Conservation (phyloP, 106 monocot species). For the Dactylorhiza incarnata region DNA sequence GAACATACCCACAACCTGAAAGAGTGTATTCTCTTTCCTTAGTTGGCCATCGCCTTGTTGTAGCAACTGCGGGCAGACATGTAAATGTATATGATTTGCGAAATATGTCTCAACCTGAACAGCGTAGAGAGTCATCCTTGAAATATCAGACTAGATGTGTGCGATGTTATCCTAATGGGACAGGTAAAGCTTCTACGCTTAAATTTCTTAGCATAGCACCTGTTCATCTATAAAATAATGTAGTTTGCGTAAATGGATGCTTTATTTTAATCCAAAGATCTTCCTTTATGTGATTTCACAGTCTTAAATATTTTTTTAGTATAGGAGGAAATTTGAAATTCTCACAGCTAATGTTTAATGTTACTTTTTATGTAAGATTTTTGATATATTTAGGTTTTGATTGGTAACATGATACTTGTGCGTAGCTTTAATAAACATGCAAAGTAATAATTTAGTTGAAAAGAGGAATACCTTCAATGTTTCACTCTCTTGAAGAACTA, state of each 20-base stretch:
- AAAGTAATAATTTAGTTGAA: too few species aligned
- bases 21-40: conserved; percentile 92
- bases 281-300: too few species aligned
- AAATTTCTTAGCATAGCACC: not conserved
- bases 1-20: conserved; percentile 83
- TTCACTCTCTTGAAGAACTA: too few species aligned
- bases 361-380: too few species aligned
- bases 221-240: not conserved
- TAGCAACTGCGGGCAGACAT: conserved; percentile 96
- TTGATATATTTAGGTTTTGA: too few species aligned
- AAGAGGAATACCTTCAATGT: too few species aligned
- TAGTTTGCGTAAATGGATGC: not conserved
- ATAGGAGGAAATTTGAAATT: too few species aligned
- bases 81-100: conserved; percentile 92
- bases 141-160: conserved; percentile 99
- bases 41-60: conserved; percentile 71
- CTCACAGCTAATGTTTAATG: too few species aligned
- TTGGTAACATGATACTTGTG: too few species aligned
- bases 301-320: too few species aligned
- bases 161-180: conserved; percentile 93
- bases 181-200: conserved; percentile 40
- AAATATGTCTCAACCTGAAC: conserved; percentile 98
- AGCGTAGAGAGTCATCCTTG: conserved; percentile 80
- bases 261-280: not conserved
- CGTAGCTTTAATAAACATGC: too few species aligned